Evolutionary conservation across 129 eudicot genomes (phyloP).

Genomic region (Artemisia tridentata): DNA sequence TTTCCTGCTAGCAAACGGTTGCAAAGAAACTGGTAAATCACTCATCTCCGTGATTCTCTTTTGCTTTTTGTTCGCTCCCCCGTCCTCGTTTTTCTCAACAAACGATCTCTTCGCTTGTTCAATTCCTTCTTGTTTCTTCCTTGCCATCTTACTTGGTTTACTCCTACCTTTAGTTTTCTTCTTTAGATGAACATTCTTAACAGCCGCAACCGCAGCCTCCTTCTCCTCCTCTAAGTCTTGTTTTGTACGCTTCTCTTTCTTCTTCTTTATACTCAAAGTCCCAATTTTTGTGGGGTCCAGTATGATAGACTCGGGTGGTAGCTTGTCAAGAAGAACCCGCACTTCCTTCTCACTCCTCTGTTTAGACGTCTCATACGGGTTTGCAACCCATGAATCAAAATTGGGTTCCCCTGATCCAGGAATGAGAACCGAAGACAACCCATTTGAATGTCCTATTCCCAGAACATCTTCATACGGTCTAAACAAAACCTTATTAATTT

Average conservation of each 20-base stretch:
- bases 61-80: conserved; percentile 47
- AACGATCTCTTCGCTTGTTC: conserved; percentile 61
- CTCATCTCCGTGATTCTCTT: conserved; percentile 37
- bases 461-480: conserved; percentile 87
- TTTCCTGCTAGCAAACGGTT: conserved; percentile 57
- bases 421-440: conserved; percentile 73
- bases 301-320: conserved; percentile 92
- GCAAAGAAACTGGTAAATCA: conserved; percentile 55
- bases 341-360: conserved; percentile 90
- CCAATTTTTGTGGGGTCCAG: conserved; percentile 86
- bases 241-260: conserved; percentile 51
- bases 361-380: conserved; percentile 76
- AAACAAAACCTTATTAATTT: conserved; percentile 45
- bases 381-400: conserved; percentile 93
- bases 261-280: conserved; percentile 42
- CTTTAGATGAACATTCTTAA: conserved; percentile 44
- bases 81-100: conserved; percentile 46
- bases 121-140: conserved; percentile 66
- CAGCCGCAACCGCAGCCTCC: conserved; percentile 74
- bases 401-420: conserved; percentile 97
- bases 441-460: conserved; percentile 78
- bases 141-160: conserved; percentile 67
- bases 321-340: conserved; percentile 72
- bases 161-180: conserved; percentile 86
- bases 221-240: conserved; percentile 62